A percentile compares a stretch with the other conserved stretches of the same genome.
phyloP scores from a whole-genome alignment of 2,329 filamentous ascomycete genomes.

The Cladosporium sp. region DNA sequence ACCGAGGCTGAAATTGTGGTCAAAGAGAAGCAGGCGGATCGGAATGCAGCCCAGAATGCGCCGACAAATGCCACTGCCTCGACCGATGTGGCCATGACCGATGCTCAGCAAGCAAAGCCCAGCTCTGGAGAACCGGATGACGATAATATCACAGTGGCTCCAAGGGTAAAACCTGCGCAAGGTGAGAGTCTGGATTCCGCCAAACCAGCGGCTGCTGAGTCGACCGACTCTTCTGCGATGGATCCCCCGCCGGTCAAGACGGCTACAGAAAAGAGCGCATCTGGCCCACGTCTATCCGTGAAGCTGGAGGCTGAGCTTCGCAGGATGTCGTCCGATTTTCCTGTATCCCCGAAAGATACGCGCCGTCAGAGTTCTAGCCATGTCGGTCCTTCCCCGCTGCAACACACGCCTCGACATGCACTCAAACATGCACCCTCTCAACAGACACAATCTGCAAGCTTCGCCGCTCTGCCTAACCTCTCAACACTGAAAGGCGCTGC shows the following conservation, averaged over 20 bases:
- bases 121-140: conserved; percentile 13
- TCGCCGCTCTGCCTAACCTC: conserved; percentile 20
- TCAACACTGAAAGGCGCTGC: conserved; percentile 41
- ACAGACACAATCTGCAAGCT: not conserved
- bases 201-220: not conserved
- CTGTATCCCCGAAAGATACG: conserved; percentile 4
- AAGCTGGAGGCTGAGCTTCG: not conserved
- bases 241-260: not conserved
- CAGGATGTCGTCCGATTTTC: not conserved
- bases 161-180: conserved; percentile 10
- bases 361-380: not conserved
- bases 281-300: not conserved
- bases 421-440: not conserved
- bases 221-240: not conserved
- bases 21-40: conserved; percentile 16
- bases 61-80: not conserved
- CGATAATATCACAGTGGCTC: conserved; percentile 21
- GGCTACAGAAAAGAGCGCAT: not conserved
- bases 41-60: not conserved
- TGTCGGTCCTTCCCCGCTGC: not conserved
- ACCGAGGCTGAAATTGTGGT: conserved; percentile 23
- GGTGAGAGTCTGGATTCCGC: too few species aligned
- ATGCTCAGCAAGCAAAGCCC: not conserved
- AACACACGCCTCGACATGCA: not conserved
- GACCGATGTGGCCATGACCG: not conserved